These are phyloP conservation scores for Xylaria curta DNA, from an alignment of 495 filamentous ascomycete species.

Conservation along the genomic window DNA sequence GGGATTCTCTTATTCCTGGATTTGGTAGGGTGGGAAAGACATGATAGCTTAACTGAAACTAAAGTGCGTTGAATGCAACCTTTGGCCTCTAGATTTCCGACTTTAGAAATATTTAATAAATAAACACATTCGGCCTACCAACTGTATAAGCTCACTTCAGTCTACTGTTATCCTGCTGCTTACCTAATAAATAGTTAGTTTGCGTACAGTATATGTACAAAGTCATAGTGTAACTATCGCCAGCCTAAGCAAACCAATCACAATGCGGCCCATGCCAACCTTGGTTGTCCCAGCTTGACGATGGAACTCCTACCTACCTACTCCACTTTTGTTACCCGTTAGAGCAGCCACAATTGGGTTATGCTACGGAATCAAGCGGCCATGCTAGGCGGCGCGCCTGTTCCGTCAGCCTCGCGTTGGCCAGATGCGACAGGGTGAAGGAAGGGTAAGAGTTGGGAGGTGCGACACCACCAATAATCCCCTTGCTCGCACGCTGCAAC, in stretches of 20 bases:
- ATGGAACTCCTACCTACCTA: not conserved
- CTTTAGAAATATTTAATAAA: not conserved
- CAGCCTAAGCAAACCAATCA: not conserved
- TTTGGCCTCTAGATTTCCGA: not conserved
- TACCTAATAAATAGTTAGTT: no score
- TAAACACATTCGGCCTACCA: not conserved
- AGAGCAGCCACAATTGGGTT: constrained; percentile 3
- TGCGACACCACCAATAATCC: constrained; percentile 11
- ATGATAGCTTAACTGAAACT: not conserved
- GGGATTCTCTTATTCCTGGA: not conserved
- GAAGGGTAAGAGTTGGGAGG: constrained; percentile 7
- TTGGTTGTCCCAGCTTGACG: not conserved
- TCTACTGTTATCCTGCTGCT: not conserved
- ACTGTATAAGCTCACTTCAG: not conserved
- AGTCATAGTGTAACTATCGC: not conserved
- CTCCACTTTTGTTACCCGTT: not conserved
- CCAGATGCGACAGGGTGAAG: constrained; percentile 18
- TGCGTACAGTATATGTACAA: no score
- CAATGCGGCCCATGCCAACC: not conserved
- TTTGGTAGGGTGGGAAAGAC: not conserved
- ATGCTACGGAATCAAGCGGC: not conserved
- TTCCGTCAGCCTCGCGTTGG: constrained; percentile 22
- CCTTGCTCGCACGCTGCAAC: not conserved
- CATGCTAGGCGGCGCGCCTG: constrained; percentile 7
- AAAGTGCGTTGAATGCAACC: not conserved